These are phyloP conservation scores for Cutaneotrichosporon mucoides DNA, from an alignment of 1,284 basidiomycete genomes.

Conservation along the genomic window DNA sequence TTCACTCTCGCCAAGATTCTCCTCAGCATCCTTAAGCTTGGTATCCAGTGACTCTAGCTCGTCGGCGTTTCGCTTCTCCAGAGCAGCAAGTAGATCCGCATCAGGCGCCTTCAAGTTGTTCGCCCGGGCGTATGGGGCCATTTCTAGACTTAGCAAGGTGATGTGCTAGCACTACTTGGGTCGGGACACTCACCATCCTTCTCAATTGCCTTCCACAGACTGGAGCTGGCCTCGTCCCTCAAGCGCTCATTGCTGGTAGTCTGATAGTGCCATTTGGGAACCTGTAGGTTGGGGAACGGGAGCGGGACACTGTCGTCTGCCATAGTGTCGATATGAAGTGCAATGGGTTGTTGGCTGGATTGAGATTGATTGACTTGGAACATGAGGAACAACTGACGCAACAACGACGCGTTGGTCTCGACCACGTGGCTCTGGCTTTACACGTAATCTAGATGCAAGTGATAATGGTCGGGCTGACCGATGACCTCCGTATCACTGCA, in stretches of 20 bases:
- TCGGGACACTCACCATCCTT: conserved; percentile 65
- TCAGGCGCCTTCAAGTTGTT: conserved; percentile 52
- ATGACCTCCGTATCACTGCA: neutral
- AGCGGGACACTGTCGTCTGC: conserved; percentile 71
- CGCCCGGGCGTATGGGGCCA: conserved; percentile 67
- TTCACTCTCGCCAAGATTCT: conserved; percentile 90
- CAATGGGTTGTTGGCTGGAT: neutral
- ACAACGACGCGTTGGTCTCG: neutral
- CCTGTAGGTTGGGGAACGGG: conserved; percentile 76
- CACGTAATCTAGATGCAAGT: neutral
- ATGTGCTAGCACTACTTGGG: neutral
- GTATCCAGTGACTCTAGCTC: conserved; percentile 74
- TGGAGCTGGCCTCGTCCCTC: conserved; percentile 63
- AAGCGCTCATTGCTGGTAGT: conserved; percentile 63
- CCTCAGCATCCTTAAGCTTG: conserved; percentile 76
- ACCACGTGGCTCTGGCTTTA: neutral
- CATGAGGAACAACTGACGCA: neutral
- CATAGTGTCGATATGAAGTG: conserved; percentile 52
- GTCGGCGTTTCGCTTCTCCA: conserved; percentile 71
- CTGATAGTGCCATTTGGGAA: conserved; percentile 72
- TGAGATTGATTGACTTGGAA: neutral
- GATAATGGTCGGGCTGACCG: neutral
- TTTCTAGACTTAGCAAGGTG: conserved; percentile 54
- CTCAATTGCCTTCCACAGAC: conserved; percentile 71
- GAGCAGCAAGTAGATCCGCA: conserved; percentile 59